Conservation (phyloP, 371 early-diverging fungal species). For the Synchytrium microbalum region DNA sequence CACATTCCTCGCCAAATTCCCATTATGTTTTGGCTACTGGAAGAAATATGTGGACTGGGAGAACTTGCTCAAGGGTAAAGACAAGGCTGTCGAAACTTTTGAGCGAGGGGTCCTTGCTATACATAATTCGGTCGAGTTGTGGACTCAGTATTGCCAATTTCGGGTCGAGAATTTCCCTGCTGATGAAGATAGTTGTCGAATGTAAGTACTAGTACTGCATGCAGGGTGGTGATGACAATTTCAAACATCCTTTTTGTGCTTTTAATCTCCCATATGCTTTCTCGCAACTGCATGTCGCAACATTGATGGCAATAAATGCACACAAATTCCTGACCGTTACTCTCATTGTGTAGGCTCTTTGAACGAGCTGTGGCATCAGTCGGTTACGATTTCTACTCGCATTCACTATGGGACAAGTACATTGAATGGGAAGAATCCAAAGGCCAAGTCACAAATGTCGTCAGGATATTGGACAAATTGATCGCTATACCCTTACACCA, state of each 20-base stretch:
- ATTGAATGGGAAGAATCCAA: constrained; percentile 52
- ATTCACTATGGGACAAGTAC: constrained; percentile 66
- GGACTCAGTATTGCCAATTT: constrained; percentile 59
- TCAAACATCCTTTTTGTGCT: constrained; percentile 11
- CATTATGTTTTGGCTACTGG: constrained; percentile 69
- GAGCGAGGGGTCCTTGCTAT: constrained; percentile 57
- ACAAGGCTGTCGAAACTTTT: constrained; percentile 54
- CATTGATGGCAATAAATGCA: constrained; percentile 4
- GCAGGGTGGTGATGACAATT: not conserved
- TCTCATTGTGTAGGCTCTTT: constrained; percentile 29
- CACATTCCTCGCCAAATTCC: constrained; percentile 55
- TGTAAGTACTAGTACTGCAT: constrained; percentile 33
- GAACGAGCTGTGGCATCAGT: constrained; percentile 53
- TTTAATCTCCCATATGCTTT: not conserved
- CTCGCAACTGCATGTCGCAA: not conserved
- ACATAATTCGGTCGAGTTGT: constrained; percentile 56
- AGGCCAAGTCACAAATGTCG: constrained; percentile 27
- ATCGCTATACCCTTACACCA: constrained; percentile 63
- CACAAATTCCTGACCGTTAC: not conserved
- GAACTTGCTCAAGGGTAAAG: constrained; percentile 36
- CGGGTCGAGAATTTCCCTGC: constrained; percentile 36
- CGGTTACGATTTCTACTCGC: constrained; percentile 58
- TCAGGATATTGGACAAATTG: constrained; percentile 47
- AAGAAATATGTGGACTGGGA: constrained; percentile 63
- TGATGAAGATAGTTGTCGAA: constrained; percentile 44